Evolutionary conservation across 768 basidiomycete genomes (phyloP).

Genomic region (Lentinula sp.): DNA sequence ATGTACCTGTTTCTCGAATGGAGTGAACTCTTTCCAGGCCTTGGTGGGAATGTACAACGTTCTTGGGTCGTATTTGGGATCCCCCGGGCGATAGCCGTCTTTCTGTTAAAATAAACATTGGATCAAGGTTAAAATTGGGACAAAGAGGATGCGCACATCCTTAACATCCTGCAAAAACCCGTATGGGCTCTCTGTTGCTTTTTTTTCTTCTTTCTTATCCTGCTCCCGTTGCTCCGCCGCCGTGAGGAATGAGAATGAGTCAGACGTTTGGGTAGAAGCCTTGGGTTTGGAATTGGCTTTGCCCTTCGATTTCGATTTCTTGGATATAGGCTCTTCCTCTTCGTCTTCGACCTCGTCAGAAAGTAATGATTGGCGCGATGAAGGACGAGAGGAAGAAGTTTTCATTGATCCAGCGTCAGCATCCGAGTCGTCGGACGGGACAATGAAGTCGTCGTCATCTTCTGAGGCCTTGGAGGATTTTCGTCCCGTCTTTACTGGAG

Average conservation of each 20-base stretch:
- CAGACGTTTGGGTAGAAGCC: conserved; percentile 17
- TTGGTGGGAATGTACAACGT: conserved; percentile 75
- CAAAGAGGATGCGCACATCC: conserved; percentile 47
- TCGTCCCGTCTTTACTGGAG: conserved; percentile 41
- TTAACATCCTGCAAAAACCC: conserved; percentile 62
- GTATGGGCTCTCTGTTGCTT: conserved; percentile 71
- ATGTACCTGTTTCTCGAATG: conserved; percentile 85
- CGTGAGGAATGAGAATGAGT: conserved; percentile 58
- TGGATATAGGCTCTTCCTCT: conserved; percentile 24
- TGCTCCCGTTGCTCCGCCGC: conserved; percentile 74
- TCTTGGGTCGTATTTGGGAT: conserved; percentile 85
- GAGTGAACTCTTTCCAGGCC: conserved; percentile 82
- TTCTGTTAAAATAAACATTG: conserved; percentile 41
- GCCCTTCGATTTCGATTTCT: conserved; percentile 20
- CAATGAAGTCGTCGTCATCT: conserved; percentile 73
- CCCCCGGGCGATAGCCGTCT: conserved; percentile 71
- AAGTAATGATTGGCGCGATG: conserved; percentile 33
- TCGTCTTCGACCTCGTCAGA: conserved; percentile 33
- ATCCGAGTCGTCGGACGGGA: conserved; percentile 53
- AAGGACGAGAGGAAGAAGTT: conserved; percentile 47
- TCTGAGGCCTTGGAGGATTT: conserved; percentile 38
- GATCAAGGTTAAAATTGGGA: background rate
- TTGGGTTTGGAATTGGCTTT: conserved; percentile 31
- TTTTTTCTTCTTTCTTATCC: conserved; percentile 79
- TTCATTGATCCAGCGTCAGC: conserved; percentile 42